Evolutionary conservation across 768 basidiomycete genomes (phyloP).

Genomic region (Hebeloma cylindrosporum): DNA sequence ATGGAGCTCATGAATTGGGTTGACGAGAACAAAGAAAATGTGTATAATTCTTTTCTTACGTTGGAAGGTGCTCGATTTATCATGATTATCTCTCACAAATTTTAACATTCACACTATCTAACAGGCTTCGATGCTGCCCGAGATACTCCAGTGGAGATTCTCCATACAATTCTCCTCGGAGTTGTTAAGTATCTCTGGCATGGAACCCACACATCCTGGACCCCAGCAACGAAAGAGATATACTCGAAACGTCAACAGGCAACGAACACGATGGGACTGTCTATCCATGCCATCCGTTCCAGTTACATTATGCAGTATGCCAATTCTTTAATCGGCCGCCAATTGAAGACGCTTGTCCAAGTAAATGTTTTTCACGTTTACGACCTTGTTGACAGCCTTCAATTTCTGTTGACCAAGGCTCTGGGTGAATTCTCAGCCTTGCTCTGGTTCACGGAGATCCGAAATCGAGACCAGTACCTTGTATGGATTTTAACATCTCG

Average conservation of each 20-base stretch:
- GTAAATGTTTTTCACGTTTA: conserved; percentile 37
- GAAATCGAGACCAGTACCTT: conserved; percentile 35
- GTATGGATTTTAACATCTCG: conserved; percentile 21
- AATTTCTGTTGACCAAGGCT: conserved; percentile 30
- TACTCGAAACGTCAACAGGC: conserved; percentile 33
- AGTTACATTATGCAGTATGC: conserved; percentile 44
- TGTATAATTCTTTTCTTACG: conserved; percentile 33
- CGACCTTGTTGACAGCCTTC: conserved; percentile 24
- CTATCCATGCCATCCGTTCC: conserved; percentile 34
- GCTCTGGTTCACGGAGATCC: conserved; percentile 44
- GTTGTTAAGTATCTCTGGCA: conserved; percentile 45
- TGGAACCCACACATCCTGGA: conserved; percentile 31
- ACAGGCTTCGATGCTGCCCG: conserved; percentile 30
- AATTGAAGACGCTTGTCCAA: conserved; percentile 41
- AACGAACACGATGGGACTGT: conserved; percentile 30
- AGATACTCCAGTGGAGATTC: conserved; percentile 42
- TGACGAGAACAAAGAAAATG: conserved; percentile 15
- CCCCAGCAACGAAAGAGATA: conserved; percentile 19
- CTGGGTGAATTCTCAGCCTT: conserved; percentile 35
- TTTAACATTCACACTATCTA: neutral
- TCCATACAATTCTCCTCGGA: conserved; percentile 46
- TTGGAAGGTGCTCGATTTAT: conserved; percentile 22
- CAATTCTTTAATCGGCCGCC: conserved; percentile 41
- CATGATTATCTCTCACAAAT: neutral
- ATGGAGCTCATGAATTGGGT: conserved; percentile 30